Evolutionary conservation across 768 basidiomycete genomes (phyloP).

Genomic region (Podaxis sp.): DNA sequence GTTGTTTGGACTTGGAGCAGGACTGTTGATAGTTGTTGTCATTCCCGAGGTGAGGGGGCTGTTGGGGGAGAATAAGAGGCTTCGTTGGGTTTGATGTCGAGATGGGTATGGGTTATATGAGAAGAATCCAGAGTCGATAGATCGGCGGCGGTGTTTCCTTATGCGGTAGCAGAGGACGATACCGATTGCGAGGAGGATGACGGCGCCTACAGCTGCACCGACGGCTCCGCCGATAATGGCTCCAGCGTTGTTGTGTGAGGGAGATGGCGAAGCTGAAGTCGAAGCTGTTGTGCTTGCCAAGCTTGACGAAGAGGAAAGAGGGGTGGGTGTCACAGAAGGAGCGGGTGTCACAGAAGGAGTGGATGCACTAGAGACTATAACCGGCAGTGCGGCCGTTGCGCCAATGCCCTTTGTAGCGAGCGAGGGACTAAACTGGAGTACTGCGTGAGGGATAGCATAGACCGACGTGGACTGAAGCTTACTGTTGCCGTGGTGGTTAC

Average conservation of each 20-base stretch:
- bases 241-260: slow-evolving; percentile 11
- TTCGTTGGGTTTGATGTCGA: background rate
- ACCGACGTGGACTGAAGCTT: slow-evolving; percentile 12
- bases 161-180: slow-evolving; percentile 15
- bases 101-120: slow-evolving; percentile 17
- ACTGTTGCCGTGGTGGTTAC: slow-evolving; percentile 27
- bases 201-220: slow-evolving; percentile 18
- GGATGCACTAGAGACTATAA: slow-evolving; percentile 1
- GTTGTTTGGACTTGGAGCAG: slow-evolving; percentile 3
- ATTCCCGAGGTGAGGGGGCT: background rate
- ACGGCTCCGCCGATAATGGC: slow-evolving; percentile 24
- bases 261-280: slow-evolving; percentile 13
- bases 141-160: slow-evolving; percentile 11
- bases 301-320: slow-evolving; percentile 10
- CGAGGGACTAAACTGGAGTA: slow-evolving; percentile 24
- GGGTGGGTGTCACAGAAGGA: slow-evolving; percentile 8
- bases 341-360: slow-evolving; percentile 14
- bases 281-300: slow-evolving; percentile 8
- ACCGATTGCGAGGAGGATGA: slow-evolving; percentile 10
- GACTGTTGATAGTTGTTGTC: background rate
- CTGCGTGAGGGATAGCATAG: background rate
- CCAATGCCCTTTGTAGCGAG: slow-evolving; percentile 30
- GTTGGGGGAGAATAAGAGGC: background rate
- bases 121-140: slow-evolving; percentile 17
- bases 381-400: slow-evolving; percentile 31